A percentile compares a stretch with the other conserved stretches of the same genome.
Evolutionary conservation across 768 basidiomycete genomes (phyloP).

Genomic region (Phlegmacium glaucopus): DNA sequence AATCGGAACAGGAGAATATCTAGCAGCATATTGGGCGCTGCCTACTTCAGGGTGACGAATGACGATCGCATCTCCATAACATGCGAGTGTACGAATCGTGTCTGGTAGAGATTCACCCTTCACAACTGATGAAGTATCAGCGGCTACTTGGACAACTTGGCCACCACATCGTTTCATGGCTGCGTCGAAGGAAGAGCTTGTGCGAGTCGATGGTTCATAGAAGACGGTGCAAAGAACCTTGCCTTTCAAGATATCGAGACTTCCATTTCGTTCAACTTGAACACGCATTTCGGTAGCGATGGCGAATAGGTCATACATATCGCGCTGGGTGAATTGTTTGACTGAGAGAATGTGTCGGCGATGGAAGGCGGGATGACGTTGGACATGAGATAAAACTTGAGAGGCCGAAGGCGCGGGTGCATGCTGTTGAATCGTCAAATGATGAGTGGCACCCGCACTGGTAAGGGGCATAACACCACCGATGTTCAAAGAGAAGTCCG

Average conservation of each 20-base stretch:
- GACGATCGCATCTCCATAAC: constrained; percentile 93
- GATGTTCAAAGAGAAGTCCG: constrained; percentile 17
- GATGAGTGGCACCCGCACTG: constrained; percentile 17
- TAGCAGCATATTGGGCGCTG: constrained; percentile 92
- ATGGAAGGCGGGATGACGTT: constrained; percentile 85
- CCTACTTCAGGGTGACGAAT: constrained; percentile 94
- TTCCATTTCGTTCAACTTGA: constrained; percentile 89
- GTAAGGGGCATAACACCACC: constrained; percentile 26
- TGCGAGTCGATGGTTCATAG: constrained; percentile 96
- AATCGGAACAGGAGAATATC: constrained; percentile 92
- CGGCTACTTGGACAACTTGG: constrained; percentile 82
- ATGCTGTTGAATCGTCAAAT: constrained; percentile 14
- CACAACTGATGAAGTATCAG: constrained; percentile 80
- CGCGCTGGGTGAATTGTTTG: constrained; percentile 86
- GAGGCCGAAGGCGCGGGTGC: constrained; percentile 34
- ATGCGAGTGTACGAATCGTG: constrained; percentile 90
- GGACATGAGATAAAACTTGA: constrained; percentile 43
- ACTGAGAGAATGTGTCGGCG: constrained; percentile 92
- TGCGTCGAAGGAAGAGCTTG: constrained; percentile 93
- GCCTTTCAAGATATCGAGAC: constrained; percentile 85
- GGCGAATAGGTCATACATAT: constrained; percentile 91
- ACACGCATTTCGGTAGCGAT: constrained; percentile 96
- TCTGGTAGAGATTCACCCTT: constrained; percentile 95
- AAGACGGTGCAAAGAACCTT: constrained; percentile 90
- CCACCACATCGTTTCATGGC: constrained; percentile 99